These are phyloP conservation scores for Syzygium oleosum DNA, from an alignment of 345 rosid species.

Conservation along the genomic window DNA sequence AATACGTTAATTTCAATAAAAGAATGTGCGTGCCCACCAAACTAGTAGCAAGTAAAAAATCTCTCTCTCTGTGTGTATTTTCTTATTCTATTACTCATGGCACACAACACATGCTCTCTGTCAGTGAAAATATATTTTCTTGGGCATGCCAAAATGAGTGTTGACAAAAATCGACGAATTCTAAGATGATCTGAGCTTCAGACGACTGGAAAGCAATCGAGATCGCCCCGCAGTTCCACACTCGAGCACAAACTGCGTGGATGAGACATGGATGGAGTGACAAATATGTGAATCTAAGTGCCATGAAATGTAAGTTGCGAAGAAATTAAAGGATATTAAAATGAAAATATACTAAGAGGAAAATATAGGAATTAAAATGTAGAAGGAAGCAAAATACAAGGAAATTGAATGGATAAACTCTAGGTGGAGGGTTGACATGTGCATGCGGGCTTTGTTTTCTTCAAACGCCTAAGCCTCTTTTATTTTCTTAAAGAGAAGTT, in stretches of 20 bases:
- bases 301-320: not conserved
- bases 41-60: no score
- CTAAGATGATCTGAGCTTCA: not conserved
- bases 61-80: no score
- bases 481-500: not conserved
- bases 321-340: no score
- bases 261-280: not conserved
- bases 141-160: no score
- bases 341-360: not conserved
- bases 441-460: not conserved
- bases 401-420: no score
- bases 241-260: not conserved
- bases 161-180: no score
- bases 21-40: no score
- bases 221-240: not conserved
- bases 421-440: not conserved
- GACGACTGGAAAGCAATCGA: not conserved
- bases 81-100: no score
- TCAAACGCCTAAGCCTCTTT: not conserved
- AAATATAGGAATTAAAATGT: not conserved
- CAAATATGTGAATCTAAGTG: not conserved
- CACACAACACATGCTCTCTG: no score
- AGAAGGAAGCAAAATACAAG: not conserved
- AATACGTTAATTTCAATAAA: no score
- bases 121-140: no score